A percentile compares a stretch with the other conserved stretches of the same genome.
These are phyloP conservation scores for Heterobasidion occidentale DNA, from an alignment of 1,284 basidiomycete species.

Conservation along the genomic window DNA sequence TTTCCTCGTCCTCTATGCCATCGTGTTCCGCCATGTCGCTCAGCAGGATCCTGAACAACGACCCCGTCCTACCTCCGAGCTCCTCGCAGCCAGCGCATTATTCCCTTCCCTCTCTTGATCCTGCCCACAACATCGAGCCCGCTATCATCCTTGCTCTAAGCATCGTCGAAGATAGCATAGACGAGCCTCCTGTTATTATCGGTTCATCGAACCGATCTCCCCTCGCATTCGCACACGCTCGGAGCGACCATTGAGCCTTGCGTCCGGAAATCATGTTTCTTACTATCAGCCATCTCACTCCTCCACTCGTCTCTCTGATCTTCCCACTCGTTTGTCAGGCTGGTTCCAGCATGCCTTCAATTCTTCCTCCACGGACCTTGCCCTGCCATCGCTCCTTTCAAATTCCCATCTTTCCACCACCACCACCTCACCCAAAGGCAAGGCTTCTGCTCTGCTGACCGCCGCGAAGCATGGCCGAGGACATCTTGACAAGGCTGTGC, in stretches of 20 bases:
- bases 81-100: neutral
- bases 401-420: conserved; percentile 25
- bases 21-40: conserved; percentile 18
- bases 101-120: conserved; percentile 1
- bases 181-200: conserved; percentile 44
- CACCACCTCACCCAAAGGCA: conserved; percentile 33
- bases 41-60: conserved; percentile 23
- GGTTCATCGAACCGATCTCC: conserved; percentile 31
- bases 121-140: neutral
- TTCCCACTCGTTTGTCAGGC: conserved; percentile 60
- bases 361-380: conserved; percentile 61
- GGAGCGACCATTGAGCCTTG: conserved; percentile 35
- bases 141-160: conserved; percentile 4
- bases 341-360: conserved; percentile 74
- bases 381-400: conserved; percentile 51
- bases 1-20: conserved; percentile 1
- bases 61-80: conserved; percentile 8
- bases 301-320: conserved; percentile 33
- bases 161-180: conserved; percentile 22
- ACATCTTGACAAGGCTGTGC: conserved; percentile 71
- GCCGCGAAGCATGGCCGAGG: conserved; percentile 68
- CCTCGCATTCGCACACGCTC: conserved; percentile 36
- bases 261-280: conserved; percentile 35
- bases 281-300: conserved; percentile 27
- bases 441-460: conserved; percentile 44